Evolutionary conservation across 371 early-diverging fungal species (phyloP), one percentile per base, ranked within the genome.

Genomic region (Saksenaea vasiformis): DNA sequence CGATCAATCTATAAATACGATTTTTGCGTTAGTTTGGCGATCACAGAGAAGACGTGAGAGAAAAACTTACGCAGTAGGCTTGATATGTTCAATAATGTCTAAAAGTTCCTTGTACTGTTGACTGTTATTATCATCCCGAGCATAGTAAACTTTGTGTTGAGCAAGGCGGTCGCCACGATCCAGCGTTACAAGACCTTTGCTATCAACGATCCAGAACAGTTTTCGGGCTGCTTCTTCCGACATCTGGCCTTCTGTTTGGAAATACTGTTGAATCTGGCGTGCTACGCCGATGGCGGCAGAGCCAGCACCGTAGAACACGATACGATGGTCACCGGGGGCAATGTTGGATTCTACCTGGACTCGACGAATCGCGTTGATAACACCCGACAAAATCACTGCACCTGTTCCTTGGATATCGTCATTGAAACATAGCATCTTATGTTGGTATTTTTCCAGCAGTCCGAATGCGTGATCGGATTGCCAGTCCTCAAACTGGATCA

Each of bases 401-500:
- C 76, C 97, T 9, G 97, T 96, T 38, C 96, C 96, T 68, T 80
- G 79, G 47, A 78, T 80, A 63, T 78, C 79, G 43, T 78, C 95
- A 64, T 95, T 95, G 76, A 95, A 95, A 72, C 86, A 88, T 54
- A 87, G 80, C 28, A 83, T 81, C 22, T 82, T 72, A 44, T 91
- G 66, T 60, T 91, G 87, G 73, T 93, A 91, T 56, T 82, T 80
- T 14, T 85, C 78, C 17, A 92, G 66, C 17, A 93, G 69, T 5
- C 84, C 91, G 73, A 92, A 91, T 4, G 93, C 84, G 57, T 95
- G 95, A 63, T 94, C 94, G 10, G 93, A 89, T 9, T 93, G 91
- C 75, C 94, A 97, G 69, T 97, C 97, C 70, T 97, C 97, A 64
- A 95, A 95, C 77, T 97, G 97, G 38, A 97, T 87, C 22, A 97